A percentile compares a stretch with the other conserved stretches of the same genome.
These are phyloP conservation scores for Babesia gibsoni DNA, from an alignment of 169 alveolate species.

Conservation along the genomic window DNA sequence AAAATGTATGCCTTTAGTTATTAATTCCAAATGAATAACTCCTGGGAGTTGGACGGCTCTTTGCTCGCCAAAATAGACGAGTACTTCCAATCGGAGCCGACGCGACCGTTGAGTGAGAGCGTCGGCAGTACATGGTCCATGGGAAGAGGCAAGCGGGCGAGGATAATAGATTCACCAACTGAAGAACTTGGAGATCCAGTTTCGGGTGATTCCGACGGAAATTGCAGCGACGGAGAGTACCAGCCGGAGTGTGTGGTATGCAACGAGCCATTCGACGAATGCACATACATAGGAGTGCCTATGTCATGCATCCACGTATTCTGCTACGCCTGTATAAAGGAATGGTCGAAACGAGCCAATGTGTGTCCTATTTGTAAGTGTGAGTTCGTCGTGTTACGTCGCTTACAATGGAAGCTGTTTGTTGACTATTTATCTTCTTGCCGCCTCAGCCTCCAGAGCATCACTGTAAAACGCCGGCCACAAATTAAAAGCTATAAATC, in stretches of 20 bases:
- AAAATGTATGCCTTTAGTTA: neutral
- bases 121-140: neutral
- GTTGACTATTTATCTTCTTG: conserved; percentile 1
- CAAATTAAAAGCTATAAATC: conserved; percentile 3
- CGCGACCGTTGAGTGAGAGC: neutral
- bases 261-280: conserved; percentile 39
- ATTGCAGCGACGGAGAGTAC: neutral
- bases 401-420: conserved; percentile 23
- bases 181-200: neutral
- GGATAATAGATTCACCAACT: neutral
- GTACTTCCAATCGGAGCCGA: neutral
- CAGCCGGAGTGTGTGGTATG: conserved; percentile 60
- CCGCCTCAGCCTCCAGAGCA: neutral
- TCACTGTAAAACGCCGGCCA: neutral
- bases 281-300: conserved; percentile 44
- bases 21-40: neutral
- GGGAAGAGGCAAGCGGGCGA: neutral
- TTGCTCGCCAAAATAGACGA: conserved; percentile 28
- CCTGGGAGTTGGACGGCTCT: conserved; percentile 26
- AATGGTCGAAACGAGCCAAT: conserved; percentile 67
- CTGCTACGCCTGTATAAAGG: conserved; percentile 65
- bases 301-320: conserved; percentile 62
- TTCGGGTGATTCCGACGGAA: conserved; percentile 22
- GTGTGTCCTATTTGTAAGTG: conserved; percentile 68
- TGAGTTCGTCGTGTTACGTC: conserved; percentile 56